Base-by-base conservation (phyloP, 768 basidiomycete species). In the Calvatia gigantea region DNA sequence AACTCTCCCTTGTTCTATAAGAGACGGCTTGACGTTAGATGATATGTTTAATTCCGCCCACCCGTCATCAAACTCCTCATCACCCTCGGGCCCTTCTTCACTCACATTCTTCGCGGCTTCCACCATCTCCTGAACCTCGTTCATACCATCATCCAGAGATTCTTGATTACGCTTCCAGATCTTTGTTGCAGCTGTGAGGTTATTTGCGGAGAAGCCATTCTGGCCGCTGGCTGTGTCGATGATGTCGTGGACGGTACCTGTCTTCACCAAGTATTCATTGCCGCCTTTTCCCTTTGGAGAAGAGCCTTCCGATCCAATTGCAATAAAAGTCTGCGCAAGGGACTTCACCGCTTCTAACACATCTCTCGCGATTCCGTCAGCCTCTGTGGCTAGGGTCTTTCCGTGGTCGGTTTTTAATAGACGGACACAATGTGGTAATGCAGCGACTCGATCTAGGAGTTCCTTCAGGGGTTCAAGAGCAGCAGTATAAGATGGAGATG, bases 1-100 rank as follows among this genome's bases (percentile, higher is more conserved):
- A 14, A 83, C 70, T 41, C 83, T 77, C 23, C 75, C 73, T n/a
- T 82, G 64, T 63, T 91, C 89, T 28, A 65, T 65, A 1, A 65
- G 58, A 32, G 74, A 71, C 68, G 88, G 69, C 38, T 69, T 75
- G 54, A 72, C 67, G n/a, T 64, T 70, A 4, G 79, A 67, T n/a
- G 69, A 74, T 12, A 85, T 61, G 0, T 78, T 84, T 9, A 89
- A 70, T 61, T 88, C 87, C 53, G 80, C 80, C 86, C 85, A 87
- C 3, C 84, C 86, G 63, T 83, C 81, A 53, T 78, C 75, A 48
- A 67, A 62, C n/a, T 61, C 65, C 2, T 73, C 70, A 41, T 69
- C 67, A 12, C 72, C 72, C 4, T 70, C 68, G 41, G 41, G 11
- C 11, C 68, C 66, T 11, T 68, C 60, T 5, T 61, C 60, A 8